phyloP scores from a whole-genome alignment of 2,329 filamentous ascomycete genomes.

The Incumbomyces delicatus region DNA sequence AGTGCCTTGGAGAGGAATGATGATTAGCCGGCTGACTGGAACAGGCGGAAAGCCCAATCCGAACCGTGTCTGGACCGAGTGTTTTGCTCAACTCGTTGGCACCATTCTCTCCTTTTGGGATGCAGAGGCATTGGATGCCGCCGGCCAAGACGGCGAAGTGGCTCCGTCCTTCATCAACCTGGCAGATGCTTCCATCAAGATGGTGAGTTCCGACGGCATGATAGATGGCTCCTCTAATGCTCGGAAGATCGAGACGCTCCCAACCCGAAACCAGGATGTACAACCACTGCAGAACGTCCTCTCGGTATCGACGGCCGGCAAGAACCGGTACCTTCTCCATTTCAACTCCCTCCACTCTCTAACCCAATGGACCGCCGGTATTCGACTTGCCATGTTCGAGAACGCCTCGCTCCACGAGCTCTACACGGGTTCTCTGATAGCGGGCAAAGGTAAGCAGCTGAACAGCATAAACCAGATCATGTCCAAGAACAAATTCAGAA shows the following conservation, averaged over 20 bases:
- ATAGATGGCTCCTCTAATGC: slow-evolving; percentile 12
- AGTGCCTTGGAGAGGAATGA: slow-evolving; percentile 29
- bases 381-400: slow-evolving; percentile 88
- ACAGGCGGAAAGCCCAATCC: slow-evolving; percentile 75
- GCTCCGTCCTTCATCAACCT: slow-evolving; percentile 91
- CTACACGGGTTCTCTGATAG: slow-evolving; percentile 90
- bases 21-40: slow-evolving; percentile 24
- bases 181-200: slow-evolving; percentile 94
- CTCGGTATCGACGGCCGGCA: slow-evolving; percentile 88
- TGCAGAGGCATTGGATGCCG: slow-evolving; percentile 78
- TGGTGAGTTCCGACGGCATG: slow-evolving; percentile 50
- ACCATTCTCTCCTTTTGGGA: slow-evolving; percentile 95
- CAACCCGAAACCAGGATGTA: slow-evolving; percentile 65
- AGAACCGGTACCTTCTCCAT: slow-evolving; percentile 89
- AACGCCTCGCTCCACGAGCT: slow-evolving; percentile 88
- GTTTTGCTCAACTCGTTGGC: slow-evolving; percentile 91
- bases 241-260: slow-evolving; percentile 72
- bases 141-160: slow-evolving; percentile 74
- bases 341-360: slow-evolving; percentile 92
- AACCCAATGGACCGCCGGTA: slow-evolving; percentile 91
- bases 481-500: slow-evolving; percentile 64
- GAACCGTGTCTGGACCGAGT: slow-evolving; percentile 89
- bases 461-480: slow-evolving; percentile 89
- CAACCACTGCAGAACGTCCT: slow-evolving; percentile 87
- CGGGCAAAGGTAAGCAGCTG: slow-evolving; percentile 78